Percentiles rank a stretch among this genome's conserved stretches.
Evolutionary conservation across 768 basidiomycete genomes (phyloP).

Genomic region (Phanerochaete carnosa): DNA sequence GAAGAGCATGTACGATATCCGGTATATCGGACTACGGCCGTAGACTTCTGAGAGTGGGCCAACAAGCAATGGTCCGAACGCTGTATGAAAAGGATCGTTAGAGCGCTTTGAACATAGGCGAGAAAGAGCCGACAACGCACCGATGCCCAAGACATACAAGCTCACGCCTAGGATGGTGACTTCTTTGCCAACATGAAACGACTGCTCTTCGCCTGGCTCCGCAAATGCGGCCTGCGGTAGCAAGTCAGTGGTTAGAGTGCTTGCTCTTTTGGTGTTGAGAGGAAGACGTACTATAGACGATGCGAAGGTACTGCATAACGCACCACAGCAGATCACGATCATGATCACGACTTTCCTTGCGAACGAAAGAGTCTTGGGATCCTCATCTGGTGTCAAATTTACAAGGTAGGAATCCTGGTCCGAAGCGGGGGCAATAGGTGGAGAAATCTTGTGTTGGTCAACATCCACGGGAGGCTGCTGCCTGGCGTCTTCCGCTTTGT

Average conservation of each 20-base stretch:
- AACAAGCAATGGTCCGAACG: constrained; percentile 24
- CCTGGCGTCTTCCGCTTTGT: not conserved
- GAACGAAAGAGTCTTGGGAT: constrained; percentile 18
- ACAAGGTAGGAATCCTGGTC: not conserved
- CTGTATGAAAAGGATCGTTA: not conserved
- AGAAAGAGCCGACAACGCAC: constrained; percentile 10
- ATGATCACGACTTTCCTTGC: constrained; percentile 23
- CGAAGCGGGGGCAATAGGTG: not conserved
- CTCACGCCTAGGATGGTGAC: constrained; percentile 49
- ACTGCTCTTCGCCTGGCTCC: constrained; percentile 50
- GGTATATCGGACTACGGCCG: constrained; percentile 61
- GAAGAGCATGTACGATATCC: constrained; percentile 55
- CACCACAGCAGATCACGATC: constrained; percentile 21
- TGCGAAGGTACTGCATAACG: constrained; percentile 39
- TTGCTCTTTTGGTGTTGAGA: not conserved
- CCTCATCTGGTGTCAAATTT: constrained; percentile 21
- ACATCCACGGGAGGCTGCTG: not conserved
- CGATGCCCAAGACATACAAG: constrained; percentile 38
- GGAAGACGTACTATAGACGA: constrained; percentile 50
- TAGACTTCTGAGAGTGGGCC: constrained; percentile 48
- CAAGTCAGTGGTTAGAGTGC: not conserved
- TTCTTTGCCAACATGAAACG: constrained; percentile 51
- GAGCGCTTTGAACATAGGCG: not conserved
- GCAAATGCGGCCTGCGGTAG: constrained; percentile 52
- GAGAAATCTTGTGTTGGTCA: not conserved